Percentiles rank a stretch among this genome's conserved stretches.
Evolutionary conservation across 306 rosid genomes (phyloP).

Genomic region (Astragalus glycyphyllos): DNA sequence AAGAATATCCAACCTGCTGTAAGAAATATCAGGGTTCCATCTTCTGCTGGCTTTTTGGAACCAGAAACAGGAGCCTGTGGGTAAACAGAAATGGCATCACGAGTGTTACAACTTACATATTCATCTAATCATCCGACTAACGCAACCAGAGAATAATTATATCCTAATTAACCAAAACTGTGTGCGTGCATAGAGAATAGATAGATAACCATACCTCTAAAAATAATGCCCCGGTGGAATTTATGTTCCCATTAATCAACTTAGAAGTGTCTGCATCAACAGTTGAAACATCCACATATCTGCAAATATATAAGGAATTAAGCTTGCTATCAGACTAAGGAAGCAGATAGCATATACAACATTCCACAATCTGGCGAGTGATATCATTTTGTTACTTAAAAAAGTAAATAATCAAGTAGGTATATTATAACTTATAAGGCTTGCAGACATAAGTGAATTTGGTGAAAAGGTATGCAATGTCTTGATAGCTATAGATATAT

Average conservation of each 20-base stretch:
- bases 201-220: constrained; percentile 67
- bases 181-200: constrained; percentile 7
- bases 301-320: constrained; percentile 46
- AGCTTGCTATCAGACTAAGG: constrained; percentile 29
- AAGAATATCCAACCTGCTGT: constrained; percentile 73
- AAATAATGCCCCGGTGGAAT: constrained; percentile 82
- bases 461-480: constrained; percentile 18
- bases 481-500: constrained; percentile 4
- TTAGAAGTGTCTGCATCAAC: constrained; percentile 84
- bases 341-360: constrained; percentile 9
- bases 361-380: background rate
- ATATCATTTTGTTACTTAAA: background rate
- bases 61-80: constrained; percentile 98
- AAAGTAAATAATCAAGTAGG: constrained; percentile 15
- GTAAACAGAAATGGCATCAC: constrained; percentile 31
- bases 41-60: constrained; percentile 96
- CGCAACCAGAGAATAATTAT: constrained; percentile 25
- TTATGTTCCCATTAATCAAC: constrained; percentile 64
- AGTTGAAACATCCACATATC: constrained; percentile 95
- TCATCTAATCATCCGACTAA: constrained; percentile 24
- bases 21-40: constrained; percentile 94
- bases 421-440: background rate
- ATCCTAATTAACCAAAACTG: constrained; percentile 18
- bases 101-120: constrained; percentile 32
- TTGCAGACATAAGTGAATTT: background rate